These are phyloP conservation scores for Tylopilus plumbeoviolaceoides DNA, from an alignment of 768 basidiomycete genomes.

Conservation along the genomic window DNA sequence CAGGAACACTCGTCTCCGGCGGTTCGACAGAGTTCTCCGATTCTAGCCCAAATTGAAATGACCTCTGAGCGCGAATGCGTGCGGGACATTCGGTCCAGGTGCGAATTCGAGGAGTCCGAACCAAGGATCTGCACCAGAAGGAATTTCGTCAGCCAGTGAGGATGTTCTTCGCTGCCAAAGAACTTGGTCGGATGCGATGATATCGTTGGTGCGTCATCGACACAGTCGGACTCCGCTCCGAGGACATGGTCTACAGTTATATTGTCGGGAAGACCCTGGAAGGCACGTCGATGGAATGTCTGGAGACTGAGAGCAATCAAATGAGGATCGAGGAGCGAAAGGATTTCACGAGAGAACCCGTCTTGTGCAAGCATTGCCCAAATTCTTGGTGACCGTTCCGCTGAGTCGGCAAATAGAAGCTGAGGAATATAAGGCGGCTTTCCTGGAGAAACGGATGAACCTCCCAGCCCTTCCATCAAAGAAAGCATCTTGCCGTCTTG, in stretches of 20 bases:
- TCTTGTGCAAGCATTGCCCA: constrained; percentile 56
- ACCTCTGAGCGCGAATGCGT: constrained; percentile 72
- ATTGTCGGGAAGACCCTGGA: constrained; percentile 51
- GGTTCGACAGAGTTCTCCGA: constrained; percentile 70
- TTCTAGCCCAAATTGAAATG: constrained; percentile 65
- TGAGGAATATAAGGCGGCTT: constrained; percentile 25
- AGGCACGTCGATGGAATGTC: constrained; percentile 52
- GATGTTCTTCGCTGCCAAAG: constrained; percentile 65
- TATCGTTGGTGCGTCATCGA: neutral
- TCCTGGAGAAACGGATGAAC: constrained; percentile 18
- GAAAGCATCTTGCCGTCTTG: constrained; percentile 40
- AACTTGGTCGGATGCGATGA: constrained; percentile 34
- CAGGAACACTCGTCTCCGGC: constrained; percentile 78
- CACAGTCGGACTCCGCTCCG: constrained; percentile 20
- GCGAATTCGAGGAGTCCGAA: constrained; percentile 43
- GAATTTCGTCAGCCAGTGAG: constrained; percentile 79
- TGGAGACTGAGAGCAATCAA: constrained; percentile 61
- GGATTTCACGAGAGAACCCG: constrained; percentile 64
- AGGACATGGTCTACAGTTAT: constrained; percentile 46
- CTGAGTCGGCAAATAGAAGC: constrained; percentile 13
- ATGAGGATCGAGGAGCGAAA: constrained; percentile 59
- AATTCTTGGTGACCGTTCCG: constrained; percentile 34
- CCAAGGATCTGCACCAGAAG: constrained; percentile 69
- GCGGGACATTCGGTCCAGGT: constrained; percentile 42
- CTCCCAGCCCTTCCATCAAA: constrained; percentile 43